phyloP scores from a whole-genome alignment of 768 basidiomycete genomes.

The Coprinopsis sp. region DNA sequence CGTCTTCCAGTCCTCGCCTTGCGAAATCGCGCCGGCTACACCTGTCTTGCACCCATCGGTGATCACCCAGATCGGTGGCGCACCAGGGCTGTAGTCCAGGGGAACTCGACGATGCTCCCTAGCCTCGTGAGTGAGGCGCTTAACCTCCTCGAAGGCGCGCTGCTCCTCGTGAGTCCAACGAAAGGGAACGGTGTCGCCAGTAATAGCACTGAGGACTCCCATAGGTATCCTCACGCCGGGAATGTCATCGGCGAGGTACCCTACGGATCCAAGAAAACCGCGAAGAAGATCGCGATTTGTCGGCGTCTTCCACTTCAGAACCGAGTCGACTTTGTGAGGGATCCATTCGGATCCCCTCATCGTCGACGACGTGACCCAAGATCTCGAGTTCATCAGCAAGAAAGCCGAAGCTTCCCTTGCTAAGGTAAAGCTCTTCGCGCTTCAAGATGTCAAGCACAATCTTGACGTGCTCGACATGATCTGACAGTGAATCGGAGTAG shows the following conservation, averaged over 20 bases:
- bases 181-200: conserved; percentile 13
- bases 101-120: conserved; percentile 16
- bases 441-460: conserved; percentile 20
- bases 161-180: conserved; percentile 19
- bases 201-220: conserved; percentile 20
- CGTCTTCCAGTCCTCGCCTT: conserved; percentile 23
- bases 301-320: conserved; percentile 19
- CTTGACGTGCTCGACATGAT: conserved; percentile 23
- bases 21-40: conserved; percentile 21
- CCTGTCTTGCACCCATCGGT: conserved; percentile 28
- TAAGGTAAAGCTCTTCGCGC: conserved; percentile 21
- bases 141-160: conserved; percentile 28
- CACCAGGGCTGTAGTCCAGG: conserved; percentile 15
- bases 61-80: conserved; percentile 21
- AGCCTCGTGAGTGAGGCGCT: conserved; percentile 12
- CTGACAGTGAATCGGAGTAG: conserved; percentile 22
- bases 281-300: conserved; percentile 13
- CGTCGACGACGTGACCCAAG: conserved; percentile 30
- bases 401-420: conserved; percentile 9
- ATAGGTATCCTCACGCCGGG: conserved; percentile 23
- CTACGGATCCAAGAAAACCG: conserved; percentile 7
- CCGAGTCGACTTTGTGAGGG: conserved; percentile 29
- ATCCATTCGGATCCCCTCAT: conserved; percentile 33
- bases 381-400: conserved; percentile 23
- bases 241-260: conserved; percentile 21